Evolutionary conservation across 164 flowering plant species (phyloP), one percentile per base, ranked within the genome.

Genomic region (Macadamia integrifolia): DNA sequence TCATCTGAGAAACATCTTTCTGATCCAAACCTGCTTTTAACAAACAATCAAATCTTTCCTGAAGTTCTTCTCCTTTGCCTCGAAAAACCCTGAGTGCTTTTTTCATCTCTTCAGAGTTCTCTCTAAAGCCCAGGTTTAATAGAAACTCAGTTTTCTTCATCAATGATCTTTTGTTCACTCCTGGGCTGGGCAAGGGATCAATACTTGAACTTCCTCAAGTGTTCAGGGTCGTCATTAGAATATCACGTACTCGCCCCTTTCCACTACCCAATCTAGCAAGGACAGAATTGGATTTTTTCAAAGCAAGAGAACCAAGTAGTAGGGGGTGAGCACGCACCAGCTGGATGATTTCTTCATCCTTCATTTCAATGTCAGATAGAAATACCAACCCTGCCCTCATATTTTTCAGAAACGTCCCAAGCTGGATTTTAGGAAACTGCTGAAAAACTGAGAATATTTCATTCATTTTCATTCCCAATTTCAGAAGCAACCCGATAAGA

Each of bases 41-140:
- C 42, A 88, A 67, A 69, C 80, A 85, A 69, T 85, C 85, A 71
- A 84, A 86, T 75, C 94, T 82, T 71, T 88, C 92, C 68, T 83
- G 90, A 42, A 90, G 84, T 56, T 88, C 83, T 7, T 30, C 68
- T 65, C 84, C 88, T 60, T 72, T 85, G 52, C 96, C 96, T 52
- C 88, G 82, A 58, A 83, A 85, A 6, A 59, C 42, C 74, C 82
- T 86, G 15, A 80, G 59, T n/a, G 90, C 88, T 65, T 62, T 77
- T 29, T 73, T 75, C 86, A 90, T 80, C 65, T 82, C 82, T 2
- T 62, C 57, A 7, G 91, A 79, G 63, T 83, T 70, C 73, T 85
- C 86, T 13, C 50, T 74, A 64, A 76, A 85, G 62, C 96, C 93
- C 65, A 89, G 44, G 9, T 70, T 82, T 69, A 78, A 42, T 67